phyloP scores from a whole-genome alignment of 2,329 filamentous ascomycete genomes.

The Fusarium duplospermum region DNA sequence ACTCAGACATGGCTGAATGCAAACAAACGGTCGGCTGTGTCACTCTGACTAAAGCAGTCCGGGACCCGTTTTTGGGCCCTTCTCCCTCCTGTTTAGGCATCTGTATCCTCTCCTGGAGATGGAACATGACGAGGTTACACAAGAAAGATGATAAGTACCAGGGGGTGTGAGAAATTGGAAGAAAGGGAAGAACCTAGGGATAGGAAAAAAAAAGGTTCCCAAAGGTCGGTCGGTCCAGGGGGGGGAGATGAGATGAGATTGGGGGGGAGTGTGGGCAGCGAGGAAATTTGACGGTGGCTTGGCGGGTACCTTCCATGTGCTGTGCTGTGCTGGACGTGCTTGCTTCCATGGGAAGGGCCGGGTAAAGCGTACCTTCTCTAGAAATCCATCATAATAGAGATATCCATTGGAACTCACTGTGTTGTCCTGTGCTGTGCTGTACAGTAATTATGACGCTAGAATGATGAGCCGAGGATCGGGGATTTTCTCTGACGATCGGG shows the following conservation, averaged over 20 bases:
- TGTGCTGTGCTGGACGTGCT: not conserved
- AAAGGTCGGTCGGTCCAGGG: slow-evolving; percentile 8
- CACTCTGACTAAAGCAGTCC: not conserved
- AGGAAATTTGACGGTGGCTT: slow-evolving; percentile 39
- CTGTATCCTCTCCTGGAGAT: slow-evolving; percentile 12
- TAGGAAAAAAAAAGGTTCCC: not conserved
- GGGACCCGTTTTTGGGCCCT: slow-evolving; percentile 24
- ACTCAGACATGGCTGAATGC: not conserved
- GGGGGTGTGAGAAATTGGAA: slow-evolving; percentile 32
- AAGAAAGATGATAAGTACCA: slow-evolving; percentile 13
- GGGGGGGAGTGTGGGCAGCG: slow-evolving; percentile 31
- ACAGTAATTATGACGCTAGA: slow-evolving; percentile 30
- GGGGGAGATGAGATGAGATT: slow-evolving; percentile 34
- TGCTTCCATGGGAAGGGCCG: slow-evolving; percentile 3
- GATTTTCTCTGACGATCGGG: slow-evolving; percentile 11
- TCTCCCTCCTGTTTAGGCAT: slow-evolving; percentile 24
- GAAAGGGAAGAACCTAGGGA: not conserved
- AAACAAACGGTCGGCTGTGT: slow-evolving; percentile 27
- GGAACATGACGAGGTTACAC: slow-evolving; percentile 37
- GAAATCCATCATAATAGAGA: not conserved
- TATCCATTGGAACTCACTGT: not conserved
- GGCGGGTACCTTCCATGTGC: slow-evolving; percentile 25
- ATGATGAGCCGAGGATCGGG: not conserved
- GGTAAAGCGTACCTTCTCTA: not conserved
- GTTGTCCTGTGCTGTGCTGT: not conserved